A percentile compares a stretch with the other conserved stretches of the same genome.
Evolutionary conservation across 805 yeast genomes (phyloP).

Genomic region (Teunomyces aglyptinius): DNA sequence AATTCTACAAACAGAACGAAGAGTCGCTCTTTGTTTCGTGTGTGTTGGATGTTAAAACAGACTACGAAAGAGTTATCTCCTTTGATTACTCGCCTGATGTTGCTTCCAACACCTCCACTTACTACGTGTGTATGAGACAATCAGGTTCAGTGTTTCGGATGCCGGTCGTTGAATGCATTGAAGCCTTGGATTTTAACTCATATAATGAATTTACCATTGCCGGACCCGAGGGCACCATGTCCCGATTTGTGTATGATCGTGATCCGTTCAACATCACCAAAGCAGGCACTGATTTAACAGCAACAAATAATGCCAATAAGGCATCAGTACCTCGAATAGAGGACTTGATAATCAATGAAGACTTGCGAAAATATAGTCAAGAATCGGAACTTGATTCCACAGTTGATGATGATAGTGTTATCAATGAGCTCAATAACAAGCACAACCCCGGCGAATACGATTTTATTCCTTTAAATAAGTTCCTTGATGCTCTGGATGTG

Average conservation of each 20-base stretch:
- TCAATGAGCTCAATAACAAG: constrained; percentile 7
- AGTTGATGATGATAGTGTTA: constrained; percentile 28
- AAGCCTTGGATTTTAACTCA: constrained; percentile 62
- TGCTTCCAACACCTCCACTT: constrained; percentile 50
- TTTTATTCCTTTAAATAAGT: constrained; percentile 27
- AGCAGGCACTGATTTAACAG: neutral
- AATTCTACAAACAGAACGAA: constrained; percentile 37
- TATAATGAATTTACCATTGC: constrained; percentile 61
- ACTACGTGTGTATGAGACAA: constrained; percentile 83
- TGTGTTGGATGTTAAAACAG: constrained; percentile 72
- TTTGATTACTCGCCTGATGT: constrained; percentile 75
- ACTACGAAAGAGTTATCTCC: constrained; percentile 77
- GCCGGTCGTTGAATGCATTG: constrained; percentile 68
- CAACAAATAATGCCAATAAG: neutral
- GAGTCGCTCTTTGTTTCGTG: constrained; percentile 71
- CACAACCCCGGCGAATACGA: constrained; percentile 16
- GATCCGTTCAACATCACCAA: constrained; percentile 1
- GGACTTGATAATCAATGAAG: constrained; percentile 9
- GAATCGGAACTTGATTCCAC: constrained; percentile 24
- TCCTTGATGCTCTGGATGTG: constrained; percentile 40
- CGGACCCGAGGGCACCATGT: constrained; percentile 55
- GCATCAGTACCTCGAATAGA: neutral
- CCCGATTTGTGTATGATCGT: constrained; percentile 38
- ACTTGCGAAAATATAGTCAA: constrained; percentile 14
- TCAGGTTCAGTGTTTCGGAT: constrained; percentile 84